Percentiles rank a stretch among this genome's conserved stretches.
Evolutionary conservation across 192 early-diverging fungal genomes (phyloP).

Genomic region (Coemansia sp.): DNA sequence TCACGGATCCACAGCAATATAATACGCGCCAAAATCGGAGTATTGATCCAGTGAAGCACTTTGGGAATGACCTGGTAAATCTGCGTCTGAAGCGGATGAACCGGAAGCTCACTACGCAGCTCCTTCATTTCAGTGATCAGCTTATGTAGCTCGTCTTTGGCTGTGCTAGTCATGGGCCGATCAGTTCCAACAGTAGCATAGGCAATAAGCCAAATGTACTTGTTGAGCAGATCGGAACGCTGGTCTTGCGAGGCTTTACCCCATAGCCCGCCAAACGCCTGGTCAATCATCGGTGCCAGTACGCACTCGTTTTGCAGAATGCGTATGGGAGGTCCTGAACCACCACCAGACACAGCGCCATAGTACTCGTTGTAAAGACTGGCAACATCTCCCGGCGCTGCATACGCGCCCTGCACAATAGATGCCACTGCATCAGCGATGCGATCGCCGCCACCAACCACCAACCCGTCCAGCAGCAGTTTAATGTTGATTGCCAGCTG

Average conservation of each 20-base stretch:
- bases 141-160: constrained; percentile 19
- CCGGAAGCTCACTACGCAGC: constrained; percentile 23
- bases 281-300: constrained; percentile 35
- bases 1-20: constrained; percentile 62
- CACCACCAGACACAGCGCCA: constrained; percentile 3
- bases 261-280: constrained; percentile 48
- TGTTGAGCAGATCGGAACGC: constrained; percentile 26
- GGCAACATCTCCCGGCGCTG: constrained; percentile 40
- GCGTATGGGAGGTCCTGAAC: constrained; percentile 6
- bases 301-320: constrained; percentile 35
- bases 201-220: constrained; percentile 48
- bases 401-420: constrained; percentile 43
- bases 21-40: constrained; percentile 37
- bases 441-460: constrained; percentile 28
- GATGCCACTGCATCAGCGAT: constrained; percentile 33
- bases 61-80: constrained; percentile 27
- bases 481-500: constrained; percentile 42
- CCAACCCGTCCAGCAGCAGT: constrained; percentile 29
- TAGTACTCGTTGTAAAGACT: constrained; percentile 39
- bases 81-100: constrained; percentile 29
- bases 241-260: constrained; percentile 6
- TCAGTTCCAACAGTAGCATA: constrained; percentile 28
- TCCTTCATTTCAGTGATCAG: constrained; percentile 33
- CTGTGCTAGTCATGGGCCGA: constrained; percentile 4
- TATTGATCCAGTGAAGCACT: constrained; percentile 32